Evolutionary conservation across 139 green algal species (phyloP), one percentile per base, ranked within the genome.

Genomic region (Dunaliella sp.): DNA sequence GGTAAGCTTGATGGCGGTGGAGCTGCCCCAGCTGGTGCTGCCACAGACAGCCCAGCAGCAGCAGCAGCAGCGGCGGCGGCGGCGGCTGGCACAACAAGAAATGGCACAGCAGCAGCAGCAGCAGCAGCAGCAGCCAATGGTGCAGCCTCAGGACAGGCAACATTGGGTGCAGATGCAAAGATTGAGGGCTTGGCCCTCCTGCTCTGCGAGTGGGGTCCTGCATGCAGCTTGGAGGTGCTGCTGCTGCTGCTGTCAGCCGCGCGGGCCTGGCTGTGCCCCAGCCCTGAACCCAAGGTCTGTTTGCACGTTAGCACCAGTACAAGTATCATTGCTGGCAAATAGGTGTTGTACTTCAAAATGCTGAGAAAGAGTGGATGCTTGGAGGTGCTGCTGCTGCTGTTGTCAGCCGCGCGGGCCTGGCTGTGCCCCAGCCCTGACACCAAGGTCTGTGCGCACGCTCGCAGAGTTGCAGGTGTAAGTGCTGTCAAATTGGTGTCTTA

Each of bases 171-270:
- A 38, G 76, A 1, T 38, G 26, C 73, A 81, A 1, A 12, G 2
- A 81, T 81, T 12, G n/a, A 34, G 33, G 76, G n/a, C 76, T 34
- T 81, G n/a, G 34, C n/a, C 76, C 28, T 81, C n/a, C 76, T 81
- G 76, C 30, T 81, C 2, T 37, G 76, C n/a, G 76, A 81, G 76
- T 1, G 36, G 76, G 76, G 76, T 30, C n/a, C 76, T 1, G 37
- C 30, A 2, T 38, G 76, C 76, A 81, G n/a, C 7, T 31, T 34
- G 7, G 34, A 33, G n/a, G 33, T 28, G n/a, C 31, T 81, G 3
- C 76, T 81, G 76, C 1, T 81, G 76, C 76, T 81, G 30, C 76
- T 81, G 76, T 38, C 33, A 30, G 1, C 76, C 2, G 76, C 76
- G 34, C 76, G 34, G 1, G 37, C 30, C n/a, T 81, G 28, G 76